A percentile compares a stretch with the other conserved stretches of the same genome.
phyloP scores from a whole-genome alignment of 73 alveolate genomes.

The Paraurostyla sp. region DNA sequence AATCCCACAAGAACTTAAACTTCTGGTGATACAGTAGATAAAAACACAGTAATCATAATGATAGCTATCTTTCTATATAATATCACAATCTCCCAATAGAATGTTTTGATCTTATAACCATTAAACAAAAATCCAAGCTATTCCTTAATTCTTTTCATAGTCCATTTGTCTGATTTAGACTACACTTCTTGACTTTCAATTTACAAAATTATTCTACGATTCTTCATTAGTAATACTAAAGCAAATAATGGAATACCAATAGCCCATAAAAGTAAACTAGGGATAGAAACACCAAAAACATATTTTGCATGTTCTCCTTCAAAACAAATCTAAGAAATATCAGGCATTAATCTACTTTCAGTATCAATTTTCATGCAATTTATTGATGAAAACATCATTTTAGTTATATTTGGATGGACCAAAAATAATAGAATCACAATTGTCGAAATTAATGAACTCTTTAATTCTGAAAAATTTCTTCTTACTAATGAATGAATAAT shows the following conservation, averaged over 20 bases:
- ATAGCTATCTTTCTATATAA: slow-evolving; percentile 30
- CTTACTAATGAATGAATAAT: not conserved
- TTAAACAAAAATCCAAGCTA: slow-evolving; percentile 61
- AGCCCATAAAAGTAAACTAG: slow-evolving; percentile 64
- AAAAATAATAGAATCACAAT: slow-evolving; percentile 60
- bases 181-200: not conserved
- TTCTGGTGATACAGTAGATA: slow-evolving; percentile 37
- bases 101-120: slow-evolving; percentile 32
- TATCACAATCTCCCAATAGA: slow-evolving; percentile 62
- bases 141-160: not conserved
- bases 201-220: not conserved
- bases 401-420: slow-evolving; percentile 64
- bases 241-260: slow-evolving; percentile 67
- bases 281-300: slow-evolving; percentile 41
- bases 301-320: slow-evolving; percentile 46
- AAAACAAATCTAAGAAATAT: slow-evolving; percentile 57
- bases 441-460: slow-evolving; percentile 39
- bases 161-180: slow-evolving; percentile 11
- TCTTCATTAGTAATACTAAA: slow-evolving; percentile 1
- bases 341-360: slow-evolving; percentile 41
- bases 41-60: slow-evolving; percentile 30
- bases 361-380: slow-evolving; percentile 58
- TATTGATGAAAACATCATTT: slow-evolving; percentile 50
- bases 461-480: not conserved
- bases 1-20: slow-evolving; percentile 59